phyloP scores from a whole-genome alignment of 179 eudicot genomes.

The Silene noctiflora region DNA sequence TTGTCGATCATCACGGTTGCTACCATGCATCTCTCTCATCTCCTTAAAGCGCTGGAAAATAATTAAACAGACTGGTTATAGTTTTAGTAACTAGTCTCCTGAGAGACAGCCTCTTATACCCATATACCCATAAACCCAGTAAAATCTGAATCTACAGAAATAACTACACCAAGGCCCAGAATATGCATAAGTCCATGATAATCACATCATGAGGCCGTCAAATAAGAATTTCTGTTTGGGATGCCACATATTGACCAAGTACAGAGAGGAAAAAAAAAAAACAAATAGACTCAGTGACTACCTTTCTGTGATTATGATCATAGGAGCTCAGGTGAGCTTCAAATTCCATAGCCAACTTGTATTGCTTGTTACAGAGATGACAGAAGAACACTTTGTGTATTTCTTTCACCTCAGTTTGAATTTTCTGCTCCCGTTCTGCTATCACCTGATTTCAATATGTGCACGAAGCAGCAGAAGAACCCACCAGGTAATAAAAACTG shows the following conservation, averaged over 20 bases:
- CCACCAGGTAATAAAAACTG: constrained; percentile 99
- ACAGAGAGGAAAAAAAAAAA: not conserved
- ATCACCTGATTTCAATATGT: constrained; percentile 94
- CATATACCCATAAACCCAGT: not conserved
- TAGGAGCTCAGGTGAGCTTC: constrained; percentile 95
- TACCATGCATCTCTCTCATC: constrained; percentile 97
- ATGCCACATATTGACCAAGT: not conserved
- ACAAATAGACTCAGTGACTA: constrained; percentile 12
- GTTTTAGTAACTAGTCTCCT: too few species aligned
- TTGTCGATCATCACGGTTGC: constrained; percentile 86
- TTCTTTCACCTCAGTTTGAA: constrained; percentile 93
- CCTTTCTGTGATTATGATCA: constrained; percentile 98
- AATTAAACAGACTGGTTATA: constrained; percentile 11
- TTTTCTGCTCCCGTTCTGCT: constrained; percentile 98
- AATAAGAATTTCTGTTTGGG: not conserved
- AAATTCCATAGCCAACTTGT: constrained; percentile 92
- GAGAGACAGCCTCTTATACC: not conserved
- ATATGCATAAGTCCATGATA: not conserved
- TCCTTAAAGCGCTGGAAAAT: constrained; percentile 74
- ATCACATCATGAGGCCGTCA: not conserved
- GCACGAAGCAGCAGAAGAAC: constrained; percentile 99
- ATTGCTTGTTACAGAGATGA: constrained; percentile 95
- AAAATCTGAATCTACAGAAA: too few species aligned
- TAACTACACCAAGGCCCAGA: not conserved
- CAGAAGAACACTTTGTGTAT: constrained; percentile 82